Evolutionary conservation across 1,284 basidiomycete genomes (phyloP).

Genomic region (Malassezia japonica): DNA sequence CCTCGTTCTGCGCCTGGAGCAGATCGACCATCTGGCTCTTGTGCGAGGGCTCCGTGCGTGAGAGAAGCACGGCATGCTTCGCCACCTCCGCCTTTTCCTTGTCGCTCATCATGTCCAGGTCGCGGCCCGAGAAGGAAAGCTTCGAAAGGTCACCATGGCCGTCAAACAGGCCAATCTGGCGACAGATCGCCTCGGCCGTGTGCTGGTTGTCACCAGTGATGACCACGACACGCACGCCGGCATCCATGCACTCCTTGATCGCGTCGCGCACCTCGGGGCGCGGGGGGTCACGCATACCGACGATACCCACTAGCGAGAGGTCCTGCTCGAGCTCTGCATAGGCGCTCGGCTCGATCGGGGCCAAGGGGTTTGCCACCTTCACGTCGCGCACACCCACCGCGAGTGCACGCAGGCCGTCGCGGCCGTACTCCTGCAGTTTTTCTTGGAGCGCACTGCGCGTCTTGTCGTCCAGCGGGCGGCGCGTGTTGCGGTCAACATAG

Average conservation of each 20-base stretch:
- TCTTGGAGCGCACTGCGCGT: conserved; percentile 56
- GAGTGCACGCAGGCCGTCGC: conserved; percentile 74
- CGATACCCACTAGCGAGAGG: conserved; percentile 84
- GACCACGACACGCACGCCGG: conserved; percentile 90
- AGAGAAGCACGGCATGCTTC: conserved; percentile 76
- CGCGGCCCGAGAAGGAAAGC: conserved; percentile 75
- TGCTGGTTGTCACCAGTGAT: conserved; percentile 98
- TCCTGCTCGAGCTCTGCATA: conserved; percentile 70
- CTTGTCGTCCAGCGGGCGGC: conserved; percentile 53
- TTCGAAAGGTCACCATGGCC: conserved; percentile 53
- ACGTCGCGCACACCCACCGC: conserved; percentile 75
- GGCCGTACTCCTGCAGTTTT: conserved; percentile 64
- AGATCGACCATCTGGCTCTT: conserved; percentile 91
- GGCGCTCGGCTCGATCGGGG: conserved; percentile 49
- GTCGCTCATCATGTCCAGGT: conserved; percentile 71
- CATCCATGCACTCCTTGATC: conserved; percentile 77
- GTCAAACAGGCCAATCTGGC: conserved; percentile 88
- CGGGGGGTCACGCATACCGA: conserved; percentile 96
- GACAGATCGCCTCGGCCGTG: conserved; percentile 93
- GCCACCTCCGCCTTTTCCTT: conserved; percentile 71
- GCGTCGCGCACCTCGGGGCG: conserved; percentile 82
- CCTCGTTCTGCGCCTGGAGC: conserved; percentile 78
- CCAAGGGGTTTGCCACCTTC: conserved; percentile 52
- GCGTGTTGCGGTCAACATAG: conserved; percentile 53
- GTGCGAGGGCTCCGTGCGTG: conserved; percentile 85